Evolutionary conservation across 2,329 filamentous ascomycete genomes (phyloP), one percentile per base, ranked within the genome.

Genomic region (Sarocladium strictum): DNA sequence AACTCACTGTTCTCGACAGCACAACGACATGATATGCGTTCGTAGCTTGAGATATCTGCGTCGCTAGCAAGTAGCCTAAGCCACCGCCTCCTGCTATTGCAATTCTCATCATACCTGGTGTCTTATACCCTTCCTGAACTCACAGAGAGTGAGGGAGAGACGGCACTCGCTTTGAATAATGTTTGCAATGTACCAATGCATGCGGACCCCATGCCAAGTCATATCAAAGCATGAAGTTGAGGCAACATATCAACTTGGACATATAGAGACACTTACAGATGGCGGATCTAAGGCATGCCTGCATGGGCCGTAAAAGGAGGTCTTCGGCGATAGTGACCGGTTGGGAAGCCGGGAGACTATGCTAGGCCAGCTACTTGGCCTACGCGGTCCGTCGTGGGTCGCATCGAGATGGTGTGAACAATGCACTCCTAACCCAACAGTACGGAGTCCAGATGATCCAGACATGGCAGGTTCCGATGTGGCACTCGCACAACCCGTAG

Each of bases 1-100:
- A 17, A 70, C 76, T 67, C 68, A 86, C 85, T 57, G 68, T 72
- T 73, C 84, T 78, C 21, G 87, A 89, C 27, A 91, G 70, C n/a
- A 91, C 77, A 53, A 91, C 75, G 43, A 90, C 77, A 52, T 84
- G 79, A 67, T 90, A 84, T 47, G 80, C 81, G 33, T 81, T 87
- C 53, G 63, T 63, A 40, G 70, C 67, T 55, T 81, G 76, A 27
- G 80, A 77, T 29, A 91, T 76, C 62, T 81, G 77, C 55, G 80
- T 76, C 43, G 73, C 68, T 26, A 78, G 65, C 57, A 77, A 60
- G 58, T 68, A 69, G 55, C 76, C 73, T 51, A 78, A 67, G 53
- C 74, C 74, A 47, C 71, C 69, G 54, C 69, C 75, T 35, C 75
- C 75, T 53, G 73, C 76, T 56, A 78, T 70, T 56, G 74, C 76